Conservation (phyloP, 1,139 yeast species). For the Geotrichum carabidarum region DNA sequence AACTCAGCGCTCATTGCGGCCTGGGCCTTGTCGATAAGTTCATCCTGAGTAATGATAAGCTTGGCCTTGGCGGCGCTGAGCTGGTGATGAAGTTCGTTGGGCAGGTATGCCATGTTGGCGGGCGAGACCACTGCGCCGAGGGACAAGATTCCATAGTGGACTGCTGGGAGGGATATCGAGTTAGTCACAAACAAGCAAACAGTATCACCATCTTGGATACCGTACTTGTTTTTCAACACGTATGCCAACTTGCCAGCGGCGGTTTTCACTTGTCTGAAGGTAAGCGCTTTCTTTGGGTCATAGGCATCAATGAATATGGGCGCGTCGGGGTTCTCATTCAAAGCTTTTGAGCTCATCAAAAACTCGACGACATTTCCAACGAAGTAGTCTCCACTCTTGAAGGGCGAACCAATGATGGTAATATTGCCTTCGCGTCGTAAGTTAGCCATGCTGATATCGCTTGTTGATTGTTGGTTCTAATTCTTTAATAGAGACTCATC, state of each 20-base stretch:
- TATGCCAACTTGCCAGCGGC: slow-evolving; percentile 26
- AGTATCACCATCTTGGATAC: slow-evolving; percentile 32
- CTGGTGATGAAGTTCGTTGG: slow-evolving; percentile 38
- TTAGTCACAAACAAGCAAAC: slow-evolving; percentile 35
- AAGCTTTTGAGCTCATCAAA: slow-evolving; percentile 21
- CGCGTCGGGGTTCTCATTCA: slow-evolving; percentile 19
- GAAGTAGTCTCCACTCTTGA: not conserved
- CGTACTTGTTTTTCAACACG: slow-evolving; percentile 26
- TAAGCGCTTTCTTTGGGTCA: slow-evolving; percentile 23
- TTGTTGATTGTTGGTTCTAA: no score
- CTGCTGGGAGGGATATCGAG: slow-evolving; percentile 29
- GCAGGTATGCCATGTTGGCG: slow-evolving; percentile 36
- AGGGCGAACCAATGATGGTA: slow-evolving; percentile 18
- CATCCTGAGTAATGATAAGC: slow-evolving; percentile 29
- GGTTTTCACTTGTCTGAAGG: slow-evolving; percentile 24
- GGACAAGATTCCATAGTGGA: slow-evolving; percentile 34
- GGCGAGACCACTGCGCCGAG: slow-evolving; percentile 38
- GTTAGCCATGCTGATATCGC: not conserved
- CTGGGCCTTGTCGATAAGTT: slow-evolving; percentile 24
- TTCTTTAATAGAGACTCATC: no score
- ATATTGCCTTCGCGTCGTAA: slow-evolving; percentile 7
- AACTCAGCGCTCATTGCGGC: slow-evolving; percentile 29
- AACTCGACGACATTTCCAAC: slow-evolving; percentile 28
- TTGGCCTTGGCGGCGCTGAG: slow-evolving; percentile 31
- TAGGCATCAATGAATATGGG: slow-evolving; percentile 29